phyloP scores from a whole-genome alignment of 208 protist genomes.

The Trichomonas tenax region DNA sequence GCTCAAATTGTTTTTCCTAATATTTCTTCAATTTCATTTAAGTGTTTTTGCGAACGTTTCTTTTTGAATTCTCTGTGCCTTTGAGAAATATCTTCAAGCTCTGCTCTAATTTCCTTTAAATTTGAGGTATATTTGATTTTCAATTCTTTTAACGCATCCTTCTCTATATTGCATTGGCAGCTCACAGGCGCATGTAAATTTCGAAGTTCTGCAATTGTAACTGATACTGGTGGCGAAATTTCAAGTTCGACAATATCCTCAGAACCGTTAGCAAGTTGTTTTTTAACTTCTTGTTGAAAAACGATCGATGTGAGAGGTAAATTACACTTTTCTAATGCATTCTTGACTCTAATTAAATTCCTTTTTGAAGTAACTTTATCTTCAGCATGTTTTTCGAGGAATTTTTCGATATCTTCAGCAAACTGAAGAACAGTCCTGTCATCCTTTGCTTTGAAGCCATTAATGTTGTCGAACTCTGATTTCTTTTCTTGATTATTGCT shows the following conservation, averaged over 20 bases:
- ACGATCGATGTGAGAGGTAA: not conserved
- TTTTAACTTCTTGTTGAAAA: not conserved
- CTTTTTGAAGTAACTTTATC: not conserved
- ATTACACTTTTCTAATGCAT: not conserved
- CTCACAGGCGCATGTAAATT: not conserved
- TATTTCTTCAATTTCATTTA: not conserved
- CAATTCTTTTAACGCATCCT: not conserved
- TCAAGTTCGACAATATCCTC: not conserved
- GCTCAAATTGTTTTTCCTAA: not conserved
- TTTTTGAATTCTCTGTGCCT: not conserved
- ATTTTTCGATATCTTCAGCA: not conserved
- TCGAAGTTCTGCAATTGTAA: not conserved
- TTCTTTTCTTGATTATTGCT: not conserved
- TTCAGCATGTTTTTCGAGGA: not conserved
- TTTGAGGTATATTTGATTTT: not conserved
- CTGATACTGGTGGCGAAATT: not conserved
- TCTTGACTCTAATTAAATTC: not conserved
- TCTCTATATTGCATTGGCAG: not conserved
- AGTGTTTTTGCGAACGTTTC: not conserved
- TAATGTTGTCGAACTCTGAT: not conserved
- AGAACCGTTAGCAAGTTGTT: not conserved
- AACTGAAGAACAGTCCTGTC: not conserved
- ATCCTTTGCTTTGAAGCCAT: not conserved
- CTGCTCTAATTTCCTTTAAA: not conserved
- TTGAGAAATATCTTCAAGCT: not conserved